Conservation (phyloP, 345 rosid species). For the Ricinus communis region DNA sequence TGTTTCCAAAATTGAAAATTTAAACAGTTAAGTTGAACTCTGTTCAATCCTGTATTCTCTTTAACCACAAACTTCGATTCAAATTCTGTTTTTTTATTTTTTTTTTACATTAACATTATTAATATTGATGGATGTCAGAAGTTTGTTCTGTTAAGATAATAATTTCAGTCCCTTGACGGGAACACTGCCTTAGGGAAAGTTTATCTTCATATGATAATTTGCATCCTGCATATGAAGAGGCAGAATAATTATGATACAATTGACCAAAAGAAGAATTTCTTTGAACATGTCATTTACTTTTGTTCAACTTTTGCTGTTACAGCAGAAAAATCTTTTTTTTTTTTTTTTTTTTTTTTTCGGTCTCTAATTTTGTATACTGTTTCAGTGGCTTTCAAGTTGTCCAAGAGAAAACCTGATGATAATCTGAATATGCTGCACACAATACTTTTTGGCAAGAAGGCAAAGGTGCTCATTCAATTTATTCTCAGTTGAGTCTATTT, state of each 20-base stretch:
- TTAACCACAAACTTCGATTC: too few relatives aligned
- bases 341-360: neutral
- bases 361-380: constrained; percentile 31
- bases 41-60: neutral
- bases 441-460: constrained; percentile 93
- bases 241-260: neutral
- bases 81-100: too few relatives aligned
- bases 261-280: neutral
- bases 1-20: too few relatives aligned
- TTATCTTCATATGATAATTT: constrained; percentile 1
- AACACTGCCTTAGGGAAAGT: neutral
- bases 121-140: neutral
- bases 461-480: constrained; percentile 54
- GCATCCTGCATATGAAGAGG: neutral
- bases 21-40: too few relatives aligned
- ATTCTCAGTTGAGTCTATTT: neutral
- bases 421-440: constrained; percentile 72
- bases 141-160: neutral
- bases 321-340: constrained; percentile 5
- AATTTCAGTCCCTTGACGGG: neutral
- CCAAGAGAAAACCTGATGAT: constrained; percentile 93
- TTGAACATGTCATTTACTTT: constrained; percentile 6
- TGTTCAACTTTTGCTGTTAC: constrained; percentile 13
- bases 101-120: too few relatives aligned
- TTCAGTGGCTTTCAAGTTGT: constrained; percentile 96